Base-by-base conservation (phyloP, 805 yeast genomes). In the Lipomyces kockii region DNA sequence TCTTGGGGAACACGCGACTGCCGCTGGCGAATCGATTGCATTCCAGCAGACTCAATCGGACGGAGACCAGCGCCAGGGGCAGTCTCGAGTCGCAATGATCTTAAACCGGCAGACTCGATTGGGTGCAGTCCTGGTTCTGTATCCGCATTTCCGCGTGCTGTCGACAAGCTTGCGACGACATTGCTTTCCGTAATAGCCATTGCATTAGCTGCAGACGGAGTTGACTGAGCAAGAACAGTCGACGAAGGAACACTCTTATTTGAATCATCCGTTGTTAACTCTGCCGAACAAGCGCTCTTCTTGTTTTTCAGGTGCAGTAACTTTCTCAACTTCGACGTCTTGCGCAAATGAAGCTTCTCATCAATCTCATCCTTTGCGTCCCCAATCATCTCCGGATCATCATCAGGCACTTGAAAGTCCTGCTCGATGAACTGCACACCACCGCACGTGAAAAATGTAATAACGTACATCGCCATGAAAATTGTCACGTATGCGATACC, bases 401-500 rank as follows among this genome's bases (percentile, higher is more conserved):
- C 64, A 11, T 17, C 14, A 9, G 60, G 39, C 2, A 54, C 46
- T n/a, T 83, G 81, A 74, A 92, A 90, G 76, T 92, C 97, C 76
- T 86, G 80, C 54, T 87, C 89, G 17, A 92, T 81, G 62, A 92
- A 78, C 68, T 87, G 82, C 78, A 88, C 89, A 62, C 90, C 84
- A 1, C 97, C 97, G 57, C 89, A 78, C 73, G 90, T 89, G 83
- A 91, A 91, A 78, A 89, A 86, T 73, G 84, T 78, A 58, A 90
- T 81, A 51, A 87, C 82, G 76, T 89, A 91, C 1, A 89, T 82
- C 2, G 91, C 89, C 57, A 89, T 81, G 73, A 89, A 90, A 43
- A 92, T 88, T 74, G 92, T 89, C 25, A 90, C 89, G 77, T 89
- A 91, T 0, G 97, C 95, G 32, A 89, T 89, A 32, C 97, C 98